Base-by-base conservation (phyloP, 2,329 filamentous ascomycete genomes). In the Aspergillus tanneri region DNA sequence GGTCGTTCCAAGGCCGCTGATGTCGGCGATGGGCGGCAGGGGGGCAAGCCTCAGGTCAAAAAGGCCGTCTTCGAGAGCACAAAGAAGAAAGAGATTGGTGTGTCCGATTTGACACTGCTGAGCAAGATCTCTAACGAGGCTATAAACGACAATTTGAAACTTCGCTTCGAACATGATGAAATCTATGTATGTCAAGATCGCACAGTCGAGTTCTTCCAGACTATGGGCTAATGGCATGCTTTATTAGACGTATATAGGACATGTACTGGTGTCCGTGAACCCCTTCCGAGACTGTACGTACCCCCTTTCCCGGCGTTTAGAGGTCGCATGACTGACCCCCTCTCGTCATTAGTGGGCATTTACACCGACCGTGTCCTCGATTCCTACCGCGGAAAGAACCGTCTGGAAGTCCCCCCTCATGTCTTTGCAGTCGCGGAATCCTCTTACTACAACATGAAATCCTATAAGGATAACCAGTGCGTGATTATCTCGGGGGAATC, bases 401-500 rank as follows among this genome's bases (percentile, higher is more conserved):
- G 93, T 57, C 81, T 99, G 57, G 93, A 99, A 74, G 79, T 83
- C 76, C 88, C 90, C 22, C 93, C 93, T 7, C 93, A 99, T 72
- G 93, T 99, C 60, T 99, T 96, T 70, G 92, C 90, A 52, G 93
- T 99, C 64, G 93, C 93, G 66, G 93, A 99, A 73, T 87, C 92
- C 6, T 73, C 91, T 46, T 99, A 99, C 77, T 97, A 97, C 77
- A 97, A 99, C 77, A 97, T 99, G 93, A 97, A 97, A 72, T 92
- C 91, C 38, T 99, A 99, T 79, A 90, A 90, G 65, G 93, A 97
- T 62, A 97, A 97, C 75, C 93, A 99, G 72, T 97, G 93, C 75
- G 92, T 99, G 59, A 99, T 99, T 72, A 99, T 99, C 61, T 97
- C 93, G 4, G 93, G 93, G 67, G 93, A 99, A 74, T 97, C 93